Evolutionary conservation across 2,329 filamentous ascomycete species (phyloP).

Genomic region (Parafenestella ontariensis): DNA sequence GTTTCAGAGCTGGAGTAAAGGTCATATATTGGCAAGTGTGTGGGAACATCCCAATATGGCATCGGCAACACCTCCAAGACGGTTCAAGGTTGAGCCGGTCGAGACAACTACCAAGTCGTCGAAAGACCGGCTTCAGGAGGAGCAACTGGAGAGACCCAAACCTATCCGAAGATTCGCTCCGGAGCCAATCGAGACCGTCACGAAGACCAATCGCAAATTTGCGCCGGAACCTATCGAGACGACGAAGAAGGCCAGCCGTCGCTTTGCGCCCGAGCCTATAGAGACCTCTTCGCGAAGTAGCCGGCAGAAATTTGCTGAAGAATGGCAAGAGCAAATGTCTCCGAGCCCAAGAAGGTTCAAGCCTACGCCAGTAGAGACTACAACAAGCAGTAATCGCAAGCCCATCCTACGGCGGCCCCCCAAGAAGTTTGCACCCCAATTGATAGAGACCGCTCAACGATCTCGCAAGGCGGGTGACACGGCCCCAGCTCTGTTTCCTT

Average conservation of each 20-base stretch:
- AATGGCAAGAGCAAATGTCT: slow-evolving; percentile 33
- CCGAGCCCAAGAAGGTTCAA: slow-evolving; percentile 33
- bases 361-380: slow-evolving; percentile 38
- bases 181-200: slow-evolving; percentile 40
- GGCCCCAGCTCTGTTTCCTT: slow-evolving; percentile 66
- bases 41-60: slow-evolving; percentile 32
- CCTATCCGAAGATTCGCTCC: slow-evolving; percentile 40
- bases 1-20: slow-evolving; percentile 11
- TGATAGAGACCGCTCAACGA: slow-evolving; percentile 80
- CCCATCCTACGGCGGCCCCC: slow-evolving; percentile 33
- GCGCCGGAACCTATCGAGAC: slow-evolving; percentile 76
- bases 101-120: slow-evolving; percentile 50
- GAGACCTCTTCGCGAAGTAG: slow-evolving; percentile 39
- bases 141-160: slow-evolving; percentile 21
- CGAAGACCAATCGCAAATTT: slow-evolving; percentile 59
- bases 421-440: slow-evolving; percentile 74
- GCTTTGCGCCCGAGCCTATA: slow-evolving; percentile 48
- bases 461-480: slow-evolving; percentile 71
- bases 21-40: slow-evolving; percentile 2
- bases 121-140: slow-evolving; percentile 73
- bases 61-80: slow-evolving; percentile 38
- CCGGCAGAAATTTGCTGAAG: slow-evolving; percentile 35
- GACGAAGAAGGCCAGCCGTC: slow-evolving; percentile 61
- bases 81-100: slow-evolving; percentile 49
- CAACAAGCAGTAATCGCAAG: slow-evolving; percentile 27